These are phyloP conservation scores for Suillus luteus DNA, from an alignment of 768 basidiomycete species.

Conservation along the genomic window DNA sequence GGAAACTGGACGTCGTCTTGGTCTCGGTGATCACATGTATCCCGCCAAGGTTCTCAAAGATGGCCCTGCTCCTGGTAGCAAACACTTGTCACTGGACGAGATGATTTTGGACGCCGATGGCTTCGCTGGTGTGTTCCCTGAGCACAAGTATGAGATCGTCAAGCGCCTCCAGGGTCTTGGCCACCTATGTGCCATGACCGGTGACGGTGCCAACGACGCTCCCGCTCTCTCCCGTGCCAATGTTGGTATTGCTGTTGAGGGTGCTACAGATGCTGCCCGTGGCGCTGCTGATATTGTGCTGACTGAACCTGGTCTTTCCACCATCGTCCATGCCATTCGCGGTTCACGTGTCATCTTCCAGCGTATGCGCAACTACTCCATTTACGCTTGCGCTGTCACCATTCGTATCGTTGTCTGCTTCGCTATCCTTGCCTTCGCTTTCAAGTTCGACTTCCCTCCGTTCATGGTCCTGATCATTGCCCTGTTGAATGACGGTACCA, in stretches of 20 bases:
- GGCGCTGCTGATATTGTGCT: slow-evolving; percentile 98
- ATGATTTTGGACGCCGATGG: slow-evolving; percentile 99
- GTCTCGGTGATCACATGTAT: slow-evolving; percentile 99
- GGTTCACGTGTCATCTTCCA: slow-evolving; percentile 99
- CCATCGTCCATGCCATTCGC: slow-evolving; percentile 98
- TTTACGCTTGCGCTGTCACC: slow-evolving; percentile 94
- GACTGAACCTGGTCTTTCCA: slow-evolving; percentile 97
- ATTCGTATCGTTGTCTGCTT: slow-evolving; percentile 99
- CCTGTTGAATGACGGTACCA: slow-evolving; percentile 95
- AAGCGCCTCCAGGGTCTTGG: slow-evolving; percentile 97
- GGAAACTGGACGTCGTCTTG: slow-evolving; percentile 97
- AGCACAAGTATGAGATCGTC: slow-evolving; percentile 99
- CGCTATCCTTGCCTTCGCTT: slow-evolving; percentile 91
- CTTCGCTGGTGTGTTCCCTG: slow-evolving; percentile 98
- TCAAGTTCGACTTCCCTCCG: slow-evolving; percentile 98
- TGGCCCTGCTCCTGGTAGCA: slow-evolving; percentile 85
- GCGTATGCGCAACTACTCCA: slow-evolving; percentile 99
- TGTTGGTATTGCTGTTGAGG: slow-evolving; percentile 99
- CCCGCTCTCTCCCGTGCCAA: slow-evolving; percentile 98
- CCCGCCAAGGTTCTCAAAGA: slow-evolving; percentile 99
- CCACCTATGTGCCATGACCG: slow-evolving; percentile 97
- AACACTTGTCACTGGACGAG: slow-evolving; percentile 84
- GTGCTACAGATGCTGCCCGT: slow-evolving; percentile 98
- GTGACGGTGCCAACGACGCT: slow-evolving; percentile 99
- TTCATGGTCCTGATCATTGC: slow-evolving; percentile 99